Base-by-base conservation (phyloP, 345 rosid species). In the Eucalyptus regnans region DNA sequence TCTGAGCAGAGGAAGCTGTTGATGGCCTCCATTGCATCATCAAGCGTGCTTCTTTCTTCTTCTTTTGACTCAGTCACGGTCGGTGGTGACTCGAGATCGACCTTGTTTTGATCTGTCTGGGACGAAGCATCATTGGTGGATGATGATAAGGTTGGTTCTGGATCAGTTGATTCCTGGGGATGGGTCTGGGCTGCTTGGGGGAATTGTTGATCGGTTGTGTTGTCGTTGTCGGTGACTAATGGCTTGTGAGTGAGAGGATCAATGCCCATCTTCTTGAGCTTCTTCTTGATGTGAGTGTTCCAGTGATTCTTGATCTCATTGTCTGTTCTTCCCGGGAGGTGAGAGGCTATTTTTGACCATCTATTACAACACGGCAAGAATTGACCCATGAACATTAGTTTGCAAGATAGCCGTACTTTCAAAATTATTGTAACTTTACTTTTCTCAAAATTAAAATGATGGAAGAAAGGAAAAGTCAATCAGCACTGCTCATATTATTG, bases 311-410 rank as follows among this genome's bases (percentile, higher is more conserved):
- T 97, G 89, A 97, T 97, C 90, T 97, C 99, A 88, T 97, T 97
- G 90, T 97, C 99, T 13, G 99, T 97, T 93, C 99, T 91, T 91
- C 99, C 99, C 2, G 99, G 99, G 43, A 97, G 92, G 91, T 97
- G 97, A 79, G 99, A 97, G 31, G 99, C 99, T 86, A 97, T 97
- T 94, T 97, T 96, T 43, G 99, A 97, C 99, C 99, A 97, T 91
- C 99, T 97, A 94, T 51, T 81, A 15, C 31, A 11, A 41, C 83
- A 76, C 83, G 6, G 83, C 83, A 18, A 37, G 83, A 76, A 37
- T 76, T 37, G 83, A 76, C 48, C 14, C 83, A 20, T 3, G 48
- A 76, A 9, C 83, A 41, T 76, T 11, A 76, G 48, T 37, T 50
- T 86, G 41, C 52, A 27, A 15, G 50, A 49, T 29, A 37, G 48